These are phyloP conservation scores for Epichloe scottii DNA, from an alignment of 2,329 filamentous ascomycete species.

Conservation along the genomic window DNA sequence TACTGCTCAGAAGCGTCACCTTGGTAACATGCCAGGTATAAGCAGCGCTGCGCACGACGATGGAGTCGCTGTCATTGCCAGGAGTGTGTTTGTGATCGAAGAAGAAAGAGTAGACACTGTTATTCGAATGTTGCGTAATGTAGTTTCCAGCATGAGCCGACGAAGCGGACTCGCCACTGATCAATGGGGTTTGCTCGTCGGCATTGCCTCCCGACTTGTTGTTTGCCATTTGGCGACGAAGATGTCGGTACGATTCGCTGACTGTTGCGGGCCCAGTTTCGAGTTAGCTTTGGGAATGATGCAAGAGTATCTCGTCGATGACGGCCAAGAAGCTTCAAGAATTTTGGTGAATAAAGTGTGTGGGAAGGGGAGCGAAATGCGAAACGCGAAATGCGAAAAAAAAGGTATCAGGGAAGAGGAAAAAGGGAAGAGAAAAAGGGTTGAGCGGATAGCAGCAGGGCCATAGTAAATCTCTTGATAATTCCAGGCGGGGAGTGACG, in stretches of 20 bases:
- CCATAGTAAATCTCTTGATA: neutral
- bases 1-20: slow-evolving; percentile 46
- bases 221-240: slow-evolving; percentile 21
- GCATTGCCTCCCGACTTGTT: slow-evolving; percentile 14
- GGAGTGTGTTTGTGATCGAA: slow-evolving; percentile 38
- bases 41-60: slow-evolving; percentile 31
- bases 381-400: too few relatives aligned
- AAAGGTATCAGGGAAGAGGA: neutral
- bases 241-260: slow-evolving; percentile 6
- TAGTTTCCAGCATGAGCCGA: slow-evolving; percentile 10
- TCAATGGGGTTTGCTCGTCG: slow-evolving; percentile 30
- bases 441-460: neutral
- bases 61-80: slow-evolving; percentile 36
- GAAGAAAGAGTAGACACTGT: slow-evolving; percentile 28
- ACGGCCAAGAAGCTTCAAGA: neutral
- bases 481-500: neutral
- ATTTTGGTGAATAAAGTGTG: neutral
- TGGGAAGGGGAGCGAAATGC: neutral
- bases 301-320: neutral
- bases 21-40: slow-evolving; percentile 43
- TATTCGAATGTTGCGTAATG: slow-evolving; percentile 12
- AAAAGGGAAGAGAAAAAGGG: neutral
- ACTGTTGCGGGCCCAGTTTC: neutral
- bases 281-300: neutral
- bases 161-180: slow-evolving; percentile 24